Conservation (phyloP, 176 grass and related monocot species). For the Raddia distichophylla region DNA sequence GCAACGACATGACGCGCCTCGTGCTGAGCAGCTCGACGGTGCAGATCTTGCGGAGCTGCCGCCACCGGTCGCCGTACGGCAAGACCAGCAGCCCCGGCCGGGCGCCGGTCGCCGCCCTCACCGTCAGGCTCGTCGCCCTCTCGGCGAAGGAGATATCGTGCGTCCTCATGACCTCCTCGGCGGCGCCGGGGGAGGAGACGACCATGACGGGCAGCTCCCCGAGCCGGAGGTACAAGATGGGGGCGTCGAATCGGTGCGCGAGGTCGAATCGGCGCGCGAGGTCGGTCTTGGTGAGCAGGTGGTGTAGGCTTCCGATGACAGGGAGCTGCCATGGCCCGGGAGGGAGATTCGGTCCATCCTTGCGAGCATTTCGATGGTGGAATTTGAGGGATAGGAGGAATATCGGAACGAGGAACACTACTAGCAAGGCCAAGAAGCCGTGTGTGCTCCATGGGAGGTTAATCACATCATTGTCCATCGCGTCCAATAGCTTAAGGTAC, state of each 20-base stretch:
- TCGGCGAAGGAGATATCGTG: constrained; percentile 17
- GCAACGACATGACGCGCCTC: constrained; percentile 35
- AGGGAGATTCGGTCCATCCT: background rate
- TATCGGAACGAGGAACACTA: background rate
- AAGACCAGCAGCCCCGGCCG: background rate
- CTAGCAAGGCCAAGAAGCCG: too few species aligned
- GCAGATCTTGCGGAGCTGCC: constrained; percentile 41
- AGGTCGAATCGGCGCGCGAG: background rate
- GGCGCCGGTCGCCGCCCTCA: background rate
- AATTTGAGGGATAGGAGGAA: background rate
- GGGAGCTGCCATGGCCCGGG: constrained; percentile 21
- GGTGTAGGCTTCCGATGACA: constrained; percentile 16
- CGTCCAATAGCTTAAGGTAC: too few species aligned
- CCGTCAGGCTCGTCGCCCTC: constrained; percentile 8
- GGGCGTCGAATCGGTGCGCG: background rate
- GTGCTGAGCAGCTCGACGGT: constrained; percentile 32
- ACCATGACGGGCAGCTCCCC: constrained; percentile 15
- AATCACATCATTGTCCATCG: too few species aligned
- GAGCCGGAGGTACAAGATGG: constrained; percentile 23
- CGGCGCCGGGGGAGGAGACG: constrained; percentile 8
- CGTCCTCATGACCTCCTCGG: constrained; percentile 22
- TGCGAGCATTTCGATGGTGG: too few species aligned
- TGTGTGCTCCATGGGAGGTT: too few species aligned
- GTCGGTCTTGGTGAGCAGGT: background rate
- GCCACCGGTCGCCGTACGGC: constrained; percentile 37